Evolutionary conservation across 768 basidiomycete species (phyloP).

Genomic region (Boletus vinaceobasis): DNA sequence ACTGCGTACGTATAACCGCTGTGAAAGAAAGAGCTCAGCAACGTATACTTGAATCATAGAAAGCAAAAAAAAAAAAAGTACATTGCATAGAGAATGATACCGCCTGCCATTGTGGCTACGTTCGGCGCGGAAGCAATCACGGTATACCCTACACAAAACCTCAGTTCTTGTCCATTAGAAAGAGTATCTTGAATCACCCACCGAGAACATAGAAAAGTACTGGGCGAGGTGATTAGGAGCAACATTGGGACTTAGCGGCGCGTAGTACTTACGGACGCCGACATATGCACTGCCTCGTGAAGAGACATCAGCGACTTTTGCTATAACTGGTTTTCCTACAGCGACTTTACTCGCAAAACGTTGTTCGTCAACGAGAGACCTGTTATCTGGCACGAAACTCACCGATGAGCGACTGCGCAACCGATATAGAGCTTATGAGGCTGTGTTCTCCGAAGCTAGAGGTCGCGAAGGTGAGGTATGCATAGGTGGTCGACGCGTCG

Average conservation of each 20-base stretch:
- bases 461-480: constrained; percentile 57
- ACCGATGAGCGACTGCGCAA: constrained; percentile 55
- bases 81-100: constrained; percentile 58
- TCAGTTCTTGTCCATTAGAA: not conserved
- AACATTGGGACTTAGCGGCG: not conserved
- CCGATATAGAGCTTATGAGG: constrained; percentile 52
- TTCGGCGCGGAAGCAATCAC: constrained; percentile 50
- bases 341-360: constrained; percentile 31
- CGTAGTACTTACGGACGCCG: constrained; percentile 47
- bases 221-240: constrained; percentile 12
- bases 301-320: constrained; percentile 68
- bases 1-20: constrained; percentile 58
- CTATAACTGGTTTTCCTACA: constrained; percentile 64
- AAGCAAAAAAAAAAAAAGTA: constrained; percentile 25
- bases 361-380: constrained; percentile 8
- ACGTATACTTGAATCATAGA: constrained; percentile 8
- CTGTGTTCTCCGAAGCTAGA: constrained; percentile 53
- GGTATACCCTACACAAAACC: constrained; percentile 39
- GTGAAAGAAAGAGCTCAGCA: constrained; percentile 19
- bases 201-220: constrained; percentile 60
- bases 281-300: constrained; percentile 65
- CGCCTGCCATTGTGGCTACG: constrained; percentile 45
- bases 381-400: constrained; percentile 15
- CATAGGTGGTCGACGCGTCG: constrained; percentile 65
- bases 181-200: constrained; percentile 27